phyloP scores from a whole-genome alignment of 371 early-diverging fungal species.

The Rhizomucor miehei region DNA sequence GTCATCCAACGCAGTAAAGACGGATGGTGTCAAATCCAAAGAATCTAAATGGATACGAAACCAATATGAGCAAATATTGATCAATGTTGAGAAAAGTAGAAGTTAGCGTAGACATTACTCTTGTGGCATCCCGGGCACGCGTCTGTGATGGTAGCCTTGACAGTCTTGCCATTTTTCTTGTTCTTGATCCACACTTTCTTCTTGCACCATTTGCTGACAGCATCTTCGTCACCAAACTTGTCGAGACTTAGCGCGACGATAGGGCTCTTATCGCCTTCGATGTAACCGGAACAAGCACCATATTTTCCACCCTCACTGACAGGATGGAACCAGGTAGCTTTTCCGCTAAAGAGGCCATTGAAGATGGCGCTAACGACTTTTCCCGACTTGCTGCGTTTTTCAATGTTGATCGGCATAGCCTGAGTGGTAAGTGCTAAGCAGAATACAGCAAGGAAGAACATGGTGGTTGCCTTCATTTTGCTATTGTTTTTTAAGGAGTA shows the following conservation, averaged over 20 bases:
- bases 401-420: not conserved
- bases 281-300: slow-evolving; percentile 14
- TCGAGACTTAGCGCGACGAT: slow-evolving; percentile 36
- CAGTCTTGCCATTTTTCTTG: slow-evolving; percentile 9
- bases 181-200: slow-evolving; percentile 28
- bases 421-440: not conserved
- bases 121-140: slow-evolving; percentile 32
- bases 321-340: slow-evolving; percentile 2
- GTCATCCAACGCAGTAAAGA: slow-evolving; percentile 51
- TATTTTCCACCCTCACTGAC: slow-evolving; percentile 16
- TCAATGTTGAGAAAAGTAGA: not conserved
- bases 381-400: not conserved
- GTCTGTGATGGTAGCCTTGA: slow-evolving; percentile 29
- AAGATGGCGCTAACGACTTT: not conserved
- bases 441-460: not conserved
- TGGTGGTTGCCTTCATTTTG: not conserved
- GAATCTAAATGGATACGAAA: slow-evolving; percentile 14
- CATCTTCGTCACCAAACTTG: slow-evolving; percentile 29
- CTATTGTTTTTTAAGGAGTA: not conserved
- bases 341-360: not conserved
- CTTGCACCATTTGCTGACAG: slow-evolving; percentile 35
- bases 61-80: no score
- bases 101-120: not conserved
- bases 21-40: slow-evolving; percentile 58
- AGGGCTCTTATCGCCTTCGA: slow-evolving; percentile 19